phyloP scores from a whole-genome alignment of 2,329 filamentous ascomycete species.

The Claviceps spartinae region DNA sequence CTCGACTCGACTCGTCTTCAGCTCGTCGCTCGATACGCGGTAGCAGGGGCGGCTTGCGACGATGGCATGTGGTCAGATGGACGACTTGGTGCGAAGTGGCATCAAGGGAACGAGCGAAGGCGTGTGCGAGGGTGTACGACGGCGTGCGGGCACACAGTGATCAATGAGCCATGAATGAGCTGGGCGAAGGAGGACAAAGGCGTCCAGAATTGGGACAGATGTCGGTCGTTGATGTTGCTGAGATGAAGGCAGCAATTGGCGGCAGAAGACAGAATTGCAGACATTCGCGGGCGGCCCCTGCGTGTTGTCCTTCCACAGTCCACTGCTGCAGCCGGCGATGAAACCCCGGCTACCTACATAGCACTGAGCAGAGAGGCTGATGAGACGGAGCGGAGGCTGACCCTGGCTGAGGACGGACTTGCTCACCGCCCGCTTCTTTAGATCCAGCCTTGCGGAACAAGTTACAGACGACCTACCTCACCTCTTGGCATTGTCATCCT shows the following conservation, averaged over 20 bases:
- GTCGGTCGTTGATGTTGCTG: background rate
- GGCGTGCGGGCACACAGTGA: background rate
- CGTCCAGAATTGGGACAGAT: background rate
- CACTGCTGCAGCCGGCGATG: too few relatives aligned
- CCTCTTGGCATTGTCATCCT: too few relatives aligned
- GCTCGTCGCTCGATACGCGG: slow-evolving; percentile 1
- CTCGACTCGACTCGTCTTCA: background rate
- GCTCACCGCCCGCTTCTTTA: too few relatives aligned
- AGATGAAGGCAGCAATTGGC: background rate
- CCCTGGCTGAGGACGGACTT: too few relatives aligned
- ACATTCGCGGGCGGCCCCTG: background rate
- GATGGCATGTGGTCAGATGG: slow-evolving; percentile 5
- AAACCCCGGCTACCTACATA: too few relatives aligned
- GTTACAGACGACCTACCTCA: too few relatives aligned
- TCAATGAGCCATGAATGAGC: background rate
- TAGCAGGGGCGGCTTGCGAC: slow-evolving; percentile 4
- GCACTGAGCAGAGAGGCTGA: too few relatives aligned
- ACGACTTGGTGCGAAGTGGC: background rate
- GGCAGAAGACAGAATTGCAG: background rate
- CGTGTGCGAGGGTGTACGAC: background rate
- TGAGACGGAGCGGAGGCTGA: too few relatives aligned
- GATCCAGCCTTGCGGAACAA: too few relatives aligned
- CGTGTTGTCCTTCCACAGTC: background rate
- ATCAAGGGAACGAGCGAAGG: background rate
- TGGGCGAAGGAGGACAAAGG: background rate